Percentiles rank a stretch among this genome's conserved stretches.
Evolutionary conservation across 306 rosid species (phyloP).

Genomic region (Glycine tomentella): DNA sequence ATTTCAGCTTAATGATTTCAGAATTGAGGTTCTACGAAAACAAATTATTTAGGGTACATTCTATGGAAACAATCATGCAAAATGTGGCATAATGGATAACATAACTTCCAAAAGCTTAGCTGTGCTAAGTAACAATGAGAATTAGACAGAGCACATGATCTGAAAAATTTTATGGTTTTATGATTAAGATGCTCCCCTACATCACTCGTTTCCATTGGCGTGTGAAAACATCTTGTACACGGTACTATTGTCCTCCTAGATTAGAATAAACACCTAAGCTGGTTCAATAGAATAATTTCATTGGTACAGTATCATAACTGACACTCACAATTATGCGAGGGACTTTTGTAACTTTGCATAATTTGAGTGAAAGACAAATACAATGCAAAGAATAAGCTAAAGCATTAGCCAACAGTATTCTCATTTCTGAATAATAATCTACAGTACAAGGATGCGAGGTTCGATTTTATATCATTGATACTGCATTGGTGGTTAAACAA

Average conservation of each 20-base stretch:
- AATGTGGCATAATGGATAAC: constrained; percentile 14
- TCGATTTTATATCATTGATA: constrained; percentile 33
- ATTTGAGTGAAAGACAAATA: constrained; percentile 34
- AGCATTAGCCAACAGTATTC: constrained; percentile 6
- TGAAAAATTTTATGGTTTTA: constrained; percentile 20
- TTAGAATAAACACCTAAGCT: constrained; percentile 1
- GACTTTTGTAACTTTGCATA: constrained; percentile 22
- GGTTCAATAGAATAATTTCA: constrained; percentile 8
- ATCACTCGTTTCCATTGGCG: too few species aligned
- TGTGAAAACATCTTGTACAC: constrained; percentile 5
- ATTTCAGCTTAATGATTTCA: constrained; percentile 36
- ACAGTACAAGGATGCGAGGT: constrained; percentile 38
- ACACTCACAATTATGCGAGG: constrained; percentile 33
- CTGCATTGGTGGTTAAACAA: constrained; percentile 40
- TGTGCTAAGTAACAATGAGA: constrained; percentile 21
- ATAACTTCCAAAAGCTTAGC: constrained; percentile 40
- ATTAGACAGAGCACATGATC: constrained; percentile 14
- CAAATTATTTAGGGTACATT: not conserved
- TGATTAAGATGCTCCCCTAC: not conserved
- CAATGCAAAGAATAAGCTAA: constrained; percentile 11
- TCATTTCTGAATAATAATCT: constrained; percentile 26
- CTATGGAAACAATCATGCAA: constrained; percentile 34
- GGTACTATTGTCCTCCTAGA: constrained; percentile 1
- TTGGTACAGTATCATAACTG: constrained; percentile 14
- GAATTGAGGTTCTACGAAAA: not conserved